Evolutionary conservation across 495 filamentous ascomycete genomes (phyloP).

Genomic region (Thozetella sp.): DNA sequence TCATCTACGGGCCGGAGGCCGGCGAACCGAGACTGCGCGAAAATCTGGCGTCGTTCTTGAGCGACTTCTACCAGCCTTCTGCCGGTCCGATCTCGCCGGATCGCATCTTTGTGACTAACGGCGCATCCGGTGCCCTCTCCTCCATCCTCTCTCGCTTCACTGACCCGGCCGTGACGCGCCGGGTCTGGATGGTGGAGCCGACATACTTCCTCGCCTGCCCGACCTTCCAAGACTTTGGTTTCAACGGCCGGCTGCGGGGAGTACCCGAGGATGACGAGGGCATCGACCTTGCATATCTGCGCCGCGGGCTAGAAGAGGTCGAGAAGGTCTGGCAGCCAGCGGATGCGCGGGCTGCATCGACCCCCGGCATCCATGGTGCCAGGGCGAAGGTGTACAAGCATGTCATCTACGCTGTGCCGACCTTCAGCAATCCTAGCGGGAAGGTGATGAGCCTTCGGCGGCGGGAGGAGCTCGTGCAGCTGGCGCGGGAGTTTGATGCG

Average conservation of each 20-base stretch:
- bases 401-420: conserved; percentile 76
- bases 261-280: conserved; percentile 73
- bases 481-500: conserved; percentile 73
- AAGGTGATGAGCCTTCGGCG: conserved; percentile 66
- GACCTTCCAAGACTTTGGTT: conserved; percentile 70
- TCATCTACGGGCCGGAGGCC: conserved; percentile 73
- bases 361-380: conserved; percentile 27
- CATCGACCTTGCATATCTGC: conserved; percentile 60
- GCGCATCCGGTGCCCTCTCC: conserved; percentile 68
- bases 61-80: conserved; percentile 55
- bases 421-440: conserved; percentile 73
- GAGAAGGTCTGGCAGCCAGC: conserved; percentile 16
- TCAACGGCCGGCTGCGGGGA: conserved; percentile 54
- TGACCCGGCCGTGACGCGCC: conserved; percentile 69
- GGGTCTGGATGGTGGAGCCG: conserved; percentile 74
- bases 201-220: conserved; percentile 72
- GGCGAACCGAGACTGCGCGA: conserved; percentile 63
- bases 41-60: conserved; percentile 66
- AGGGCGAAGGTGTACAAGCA: conserved; percentile 66
- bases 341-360: not conserved
- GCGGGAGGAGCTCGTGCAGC: conserved; percentile 57
- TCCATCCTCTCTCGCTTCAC: conserved; percentile 69
- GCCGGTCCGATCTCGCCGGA: conserved; percentile 38
- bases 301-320: conserved; percentile 39
- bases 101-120: conserved; percentile 73